These are phyloP conservation scores for Calvatia gigantea DNA, from an alignment of 768 basidiomycete genomes.

Conservation along the genomic window DNA sequence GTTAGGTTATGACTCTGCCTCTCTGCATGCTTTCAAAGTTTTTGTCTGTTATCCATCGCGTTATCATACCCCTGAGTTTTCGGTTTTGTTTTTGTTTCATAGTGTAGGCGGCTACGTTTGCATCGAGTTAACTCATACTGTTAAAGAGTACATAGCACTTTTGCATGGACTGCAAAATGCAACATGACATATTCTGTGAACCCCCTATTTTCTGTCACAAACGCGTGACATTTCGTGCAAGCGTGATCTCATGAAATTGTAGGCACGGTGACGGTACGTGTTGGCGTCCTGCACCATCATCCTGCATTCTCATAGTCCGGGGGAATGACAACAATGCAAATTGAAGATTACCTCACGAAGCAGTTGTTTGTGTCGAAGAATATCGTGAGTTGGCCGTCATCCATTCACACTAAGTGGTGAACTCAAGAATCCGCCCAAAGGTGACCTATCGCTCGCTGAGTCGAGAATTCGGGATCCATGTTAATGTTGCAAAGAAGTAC, in stretches of 20 bases:
- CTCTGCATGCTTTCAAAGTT: slow-evolving; percentile 9
- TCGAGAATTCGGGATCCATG: slow-evolving; percentile 65
- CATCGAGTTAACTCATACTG: too few relatives aligned
- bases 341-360: slow-evolving; percentile 47
- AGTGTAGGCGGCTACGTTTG: too few relatives aligned
- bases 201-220: slow-evolving; percentile 15
- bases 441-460: slow-evolving; percentile 80
- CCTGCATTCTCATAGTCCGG: neutral
- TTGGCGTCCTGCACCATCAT: neutral
- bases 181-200: neutral
- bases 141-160: neutral
- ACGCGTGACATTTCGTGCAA: slow-evolving; percentile 17
- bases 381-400: slow-evolving; percentile 28
- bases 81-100: neutral
- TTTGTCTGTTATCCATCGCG: neutral
- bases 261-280: neutral
- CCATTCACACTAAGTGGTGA: neutral
- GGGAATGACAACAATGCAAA: slow-evolving; percentile 38
- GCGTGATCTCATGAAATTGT: slow-evolving; percentile 7
- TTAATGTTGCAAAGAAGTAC: slow-evolving; percentile 78
- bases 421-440: slow-evolving; percentile 29
- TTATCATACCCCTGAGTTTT: neutral
- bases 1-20: neutral
- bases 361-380: slow-evolving; percentile 48
- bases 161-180: slow-evolving; percentile 4